phyloP scores from a whole-genome alignment of 2,329 filamentous ascomycete genomes.

The Magnaporthiopsis incrustans region DNA sequence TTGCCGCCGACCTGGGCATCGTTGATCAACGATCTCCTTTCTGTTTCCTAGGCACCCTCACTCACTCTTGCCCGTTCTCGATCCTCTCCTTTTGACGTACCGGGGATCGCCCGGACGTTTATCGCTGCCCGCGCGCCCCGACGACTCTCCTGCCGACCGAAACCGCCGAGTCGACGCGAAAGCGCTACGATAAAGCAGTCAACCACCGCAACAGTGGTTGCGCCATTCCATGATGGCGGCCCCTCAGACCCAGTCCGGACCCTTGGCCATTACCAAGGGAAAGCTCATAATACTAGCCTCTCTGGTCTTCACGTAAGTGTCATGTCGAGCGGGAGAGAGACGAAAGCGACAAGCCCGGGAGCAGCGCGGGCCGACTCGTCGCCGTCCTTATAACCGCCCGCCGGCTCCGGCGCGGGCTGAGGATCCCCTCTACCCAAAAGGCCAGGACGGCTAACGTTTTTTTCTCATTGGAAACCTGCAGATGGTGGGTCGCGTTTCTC shows the following conservation, averaged over 20 bases:
- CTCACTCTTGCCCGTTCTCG: neutral
- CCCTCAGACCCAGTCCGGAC: constrained; percentile 13
- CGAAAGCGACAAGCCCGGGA: neutral
- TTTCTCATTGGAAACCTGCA: constrained; percentile 14
- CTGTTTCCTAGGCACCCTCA: neutral
- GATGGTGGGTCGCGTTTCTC: constrained; percentile 39
- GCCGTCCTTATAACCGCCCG: neutral
- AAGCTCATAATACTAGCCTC: constrained; percentile 27
- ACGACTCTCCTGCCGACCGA: neutral
- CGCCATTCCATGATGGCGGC: constrained; percentile 13
- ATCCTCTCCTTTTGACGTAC: neutral
- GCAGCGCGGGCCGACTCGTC: neutral
- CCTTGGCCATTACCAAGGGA: constrained; percentile 25
- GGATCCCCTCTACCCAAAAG: neutral
- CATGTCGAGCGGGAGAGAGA: neutral
- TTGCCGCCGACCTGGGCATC: neutral
- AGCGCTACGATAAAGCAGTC: neutral
- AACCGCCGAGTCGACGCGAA: neutral
- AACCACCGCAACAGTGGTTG: neutral
- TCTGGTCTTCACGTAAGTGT: constrained; percentile 29
- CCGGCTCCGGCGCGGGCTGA: too few relatives aligned
- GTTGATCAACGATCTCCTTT: neutral
- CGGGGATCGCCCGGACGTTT: neutral
- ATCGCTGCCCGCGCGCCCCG: too few relatives aligned
- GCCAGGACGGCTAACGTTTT: neutral